Conservation (phyloP, 2,329 filamentous ascomycete species). For the Sclerotinia glacialis region DNA sequence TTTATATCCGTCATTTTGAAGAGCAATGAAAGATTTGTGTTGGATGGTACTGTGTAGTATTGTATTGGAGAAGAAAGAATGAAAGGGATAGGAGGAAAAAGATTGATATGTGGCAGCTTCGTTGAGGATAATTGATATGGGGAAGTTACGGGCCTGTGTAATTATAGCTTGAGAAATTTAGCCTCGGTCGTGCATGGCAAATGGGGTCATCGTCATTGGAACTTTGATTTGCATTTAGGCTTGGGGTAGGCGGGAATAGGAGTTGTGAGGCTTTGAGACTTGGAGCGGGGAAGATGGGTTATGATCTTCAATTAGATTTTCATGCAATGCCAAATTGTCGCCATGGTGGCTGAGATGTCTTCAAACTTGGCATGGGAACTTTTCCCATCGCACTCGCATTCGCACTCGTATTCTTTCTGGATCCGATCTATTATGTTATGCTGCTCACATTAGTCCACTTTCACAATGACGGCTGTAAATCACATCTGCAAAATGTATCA, state of each 20-base stretch:
- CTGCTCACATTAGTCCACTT: neutral
- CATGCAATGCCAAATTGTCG: neutral
- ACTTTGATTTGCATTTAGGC: slow-evolving; percentile 5
- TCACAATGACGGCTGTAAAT: slow-evolving; percentile 1
- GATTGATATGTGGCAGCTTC: slow-evolving; percentile 11
- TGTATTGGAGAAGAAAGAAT: neutral
- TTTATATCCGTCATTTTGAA: slow-evolving; percentile 12
- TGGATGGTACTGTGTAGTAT: neutral
- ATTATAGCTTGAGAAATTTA: too few species aligned
- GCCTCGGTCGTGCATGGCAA: slow-evolving; percentile 4
- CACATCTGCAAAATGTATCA: slow-evolving; percentile 7
- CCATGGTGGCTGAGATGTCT: neutral
- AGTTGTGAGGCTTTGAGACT: neutral
- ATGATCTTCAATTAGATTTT: neutral
- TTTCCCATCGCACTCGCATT: neutral
- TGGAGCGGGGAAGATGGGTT: neutral
- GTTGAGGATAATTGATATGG: slow-evolving; percentile 8
- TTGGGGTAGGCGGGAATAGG: neutral
- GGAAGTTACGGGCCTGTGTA: slow-evolving; percentile 8
- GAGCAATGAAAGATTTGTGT: too few species aligned
- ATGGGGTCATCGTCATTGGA: slow-evolving; percentile 3
- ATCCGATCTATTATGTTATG: neutral
- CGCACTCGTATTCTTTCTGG: neutral
- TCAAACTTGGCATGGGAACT: neutral
- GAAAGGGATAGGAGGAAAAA: neutral